Base-by-base conservation (phyloP, 495 filamentous ascomycete species). In the Trichocladium uniseriatum region DNA sequence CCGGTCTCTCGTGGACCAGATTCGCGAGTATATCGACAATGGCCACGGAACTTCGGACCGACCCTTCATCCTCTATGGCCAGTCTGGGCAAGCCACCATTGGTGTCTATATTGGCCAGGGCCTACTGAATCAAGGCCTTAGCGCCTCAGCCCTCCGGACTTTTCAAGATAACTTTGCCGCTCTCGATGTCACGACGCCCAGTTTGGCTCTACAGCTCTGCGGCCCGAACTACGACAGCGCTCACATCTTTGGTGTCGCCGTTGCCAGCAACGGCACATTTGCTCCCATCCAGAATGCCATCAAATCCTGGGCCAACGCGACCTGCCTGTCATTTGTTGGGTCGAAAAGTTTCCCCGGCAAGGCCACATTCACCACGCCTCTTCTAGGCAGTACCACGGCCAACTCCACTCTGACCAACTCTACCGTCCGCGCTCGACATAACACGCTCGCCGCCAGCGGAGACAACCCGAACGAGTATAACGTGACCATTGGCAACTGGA, bases 201-300 rank as follows among this genome's bases (percentile, higher is more conserved):
- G 31, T 31, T 2, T 69, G 38, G 63, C 68, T 3, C 67, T 69
- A 60, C 65, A 71, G 56, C 58, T 71, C 29, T 68, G 66, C 44
- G 53, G 49, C 15, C 48, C 54, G 1, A 27, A 50, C 39, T 59
- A 54, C 35, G 51, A 58, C 45, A 48, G 45, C 48, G 18, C 39
- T 6, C 67, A 65, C 55, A 56, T 58, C 21, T 67, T 71, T 44
- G 68, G 68, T 1, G 10, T 69, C 18, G 54, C 64, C 13, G 59
- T 57, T 7, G 43, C 60, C 16, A 61, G 61, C 54, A 61, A 65
- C 50, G 59, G 51, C 2, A 61, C 52, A 10, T 66, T 71, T 37
- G 46, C 50, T 32, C 34, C 56, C 38, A 51, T 69, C 14, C 66
- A 69, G 49, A 22, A 55, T 15, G 59, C 66, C 13, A 42, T 71